phyloP scores from a whole-genome alignment of 257 asterid species.

The Fraxinus anomala region DNA sequence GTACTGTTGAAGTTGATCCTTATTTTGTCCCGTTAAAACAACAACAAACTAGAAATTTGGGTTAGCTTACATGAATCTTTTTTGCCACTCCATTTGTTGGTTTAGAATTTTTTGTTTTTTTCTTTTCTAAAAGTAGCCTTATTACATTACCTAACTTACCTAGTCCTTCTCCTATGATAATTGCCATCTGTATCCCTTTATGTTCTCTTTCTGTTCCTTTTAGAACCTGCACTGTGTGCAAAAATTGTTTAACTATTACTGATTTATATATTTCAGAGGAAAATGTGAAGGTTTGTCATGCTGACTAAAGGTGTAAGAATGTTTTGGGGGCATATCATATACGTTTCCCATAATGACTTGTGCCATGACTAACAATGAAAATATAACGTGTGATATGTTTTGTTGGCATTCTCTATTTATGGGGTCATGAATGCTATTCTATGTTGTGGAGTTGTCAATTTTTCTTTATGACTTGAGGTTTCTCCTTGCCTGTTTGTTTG shows the following conservation, averaged over 20 bases:
- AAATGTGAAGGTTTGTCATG: background rate
- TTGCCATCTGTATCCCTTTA: background rate
- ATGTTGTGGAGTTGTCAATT: background rate
- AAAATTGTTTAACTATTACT: background rate
- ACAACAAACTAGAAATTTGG: background rate
- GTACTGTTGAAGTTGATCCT: conserved; percentile 4
- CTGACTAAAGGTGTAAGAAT: background rate
- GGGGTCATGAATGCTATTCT: background rate
- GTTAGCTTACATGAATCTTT: background rate
- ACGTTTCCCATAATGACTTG: background rate
- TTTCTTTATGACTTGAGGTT: background rate
- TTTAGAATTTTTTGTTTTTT: background rate
- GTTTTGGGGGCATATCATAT: background rate
- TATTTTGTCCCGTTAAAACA: background rate
- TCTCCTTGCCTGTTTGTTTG: background rate
- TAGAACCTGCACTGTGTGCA: background rate
- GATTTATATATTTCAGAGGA: conserved; percentile 4
- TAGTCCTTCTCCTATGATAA: background rate
- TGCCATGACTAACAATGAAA: background rate
- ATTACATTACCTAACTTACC: background rate
- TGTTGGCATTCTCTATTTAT: background rate
- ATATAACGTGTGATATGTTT: background rate
- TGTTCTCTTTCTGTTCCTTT: background rate
- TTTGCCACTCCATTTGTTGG: background rate
- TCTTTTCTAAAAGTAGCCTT: background rate